Percentiles rank a stretch among this genome's conserved stretches.
phyloP scores from a whole-genome alignment of 1,139 yeast genomes.

The Zygoascus hellenicus region DNA sequence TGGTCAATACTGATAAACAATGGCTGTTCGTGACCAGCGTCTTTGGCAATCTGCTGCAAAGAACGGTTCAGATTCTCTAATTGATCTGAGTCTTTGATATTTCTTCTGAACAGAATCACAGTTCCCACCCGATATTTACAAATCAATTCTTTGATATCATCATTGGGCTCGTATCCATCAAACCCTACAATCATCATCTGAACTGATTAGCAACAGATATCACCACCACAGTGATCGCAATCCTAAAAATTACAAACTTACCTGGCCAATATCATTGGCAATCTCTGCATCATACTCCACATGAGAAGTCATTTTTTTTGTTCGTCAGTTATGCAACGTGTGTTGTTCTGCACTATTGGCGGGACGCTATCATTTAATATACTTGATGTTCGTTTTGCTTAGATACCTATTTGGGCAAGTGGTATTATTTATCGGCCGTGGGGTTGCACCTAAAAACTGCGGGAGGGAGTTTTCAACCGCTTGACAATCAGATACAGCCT shows the following conservation, averaged over 20 bases:
- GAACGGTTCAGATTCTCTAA: slow-evolving; percentile 44
- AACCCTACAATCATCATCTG: slow-evolving; percentile 53
- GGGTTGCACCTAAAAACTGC: no score
- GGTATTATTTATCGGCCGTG: no score
- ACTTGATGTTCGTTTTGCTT: no score
- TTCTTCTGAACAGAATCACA: slow-evolving; percentile 44
- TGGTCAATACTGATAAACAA: slow-evolving; percentile 38
- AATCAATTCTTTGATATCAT: slow-evolving; percentile 49
- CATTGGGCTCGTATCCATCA: slow-evolving; percentile 48
- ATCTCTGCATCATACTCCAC: slow-evolving; percentile 2
- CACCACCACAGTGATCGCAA: neutral
- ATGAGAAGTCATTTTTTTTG: no score
- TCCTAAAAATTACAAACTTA: neutral
- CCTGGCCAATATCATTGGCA: slow-evolving; percentile 10
- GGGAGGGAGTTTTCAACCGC: no score
- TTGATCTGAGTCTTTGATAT: slow-evolving; percentile 39
- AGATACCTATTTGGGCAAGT: no score
- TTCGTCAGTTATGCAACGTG: no score
- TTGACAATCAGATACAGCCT: no score
- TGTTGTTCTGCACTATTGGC: no score
- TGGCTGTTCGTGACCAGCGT: slow-evolving; percentile 46
- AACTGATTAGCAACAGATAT: neutral
- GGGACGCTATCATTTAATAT: no score
- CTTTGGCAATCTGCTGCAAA: slow-evolving; percentile 47
- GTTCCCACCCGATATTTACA: slow-evolving; percentile 47